Base-by-base conservation (phyloP, 2,329 filamentous ascomycete species). In the Bipolaris victoriae region DNA sequence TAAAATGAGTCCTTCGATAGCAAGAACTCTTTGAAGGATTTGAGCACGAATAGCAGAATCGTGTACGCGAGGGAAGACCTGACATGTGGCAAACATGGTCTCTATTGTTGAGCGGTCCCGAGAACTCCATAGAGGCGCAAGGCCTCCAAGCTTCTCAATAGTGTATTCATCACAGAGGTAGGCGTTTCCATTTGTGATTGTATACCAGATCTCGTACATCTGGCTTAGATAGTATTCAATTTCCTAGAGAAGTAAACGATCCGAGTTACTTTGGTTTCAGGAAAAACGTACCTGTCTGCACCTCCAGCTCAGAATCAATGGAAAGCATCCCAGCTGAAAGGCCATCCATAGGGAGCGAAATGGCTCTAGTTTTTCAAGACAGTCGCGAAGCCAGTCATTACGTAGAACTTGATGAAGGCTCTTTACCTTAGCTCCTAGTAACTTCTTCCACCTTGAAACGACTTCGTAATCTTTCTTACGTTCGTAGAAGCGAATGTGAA, bases 301-400 rank as follows among this genome's bases (percentile, higher is more conserved):
- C 10, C 44, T 31, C 55, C 22, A 63, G 31, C 61, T 63, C 26
- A 63, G 24, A 31, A 63, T 61, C 0, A 51, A 47, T 41, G 20
- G 53, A 49, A 63, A 61, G 15, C 40, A 64, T 11, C 50, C 22
- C 1, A 64, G 49, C 40, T 62, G 11, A 7, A 64, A 60, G n/a
- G 39, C 31, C 11, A 24, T 40, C 46, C 16, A 64, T 16, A 62
- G 49, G 16, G 43, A 43, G 31, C 44, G 18, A 33, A 60, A 64
- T 5, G 18, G 55, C 52, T 64, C 59, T 51, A 64, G 48, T 37
- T 56, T 53, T n/a, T 58, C 20, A 45, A 64, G 44, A 41, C 10
- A 44, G 31, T 48, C n/a, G 29, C 35, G 16, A 49, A 64, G 61
- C 61, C 18, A 64, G 33, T 52, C 5, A 52, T 56, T 60, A 7